These are phyloP conservation scores for Trichophyton schoenleinii DNA, from an alignment of 2,329 filamentous ascomycete genomes.

Conservation along the genomic window DNA sequence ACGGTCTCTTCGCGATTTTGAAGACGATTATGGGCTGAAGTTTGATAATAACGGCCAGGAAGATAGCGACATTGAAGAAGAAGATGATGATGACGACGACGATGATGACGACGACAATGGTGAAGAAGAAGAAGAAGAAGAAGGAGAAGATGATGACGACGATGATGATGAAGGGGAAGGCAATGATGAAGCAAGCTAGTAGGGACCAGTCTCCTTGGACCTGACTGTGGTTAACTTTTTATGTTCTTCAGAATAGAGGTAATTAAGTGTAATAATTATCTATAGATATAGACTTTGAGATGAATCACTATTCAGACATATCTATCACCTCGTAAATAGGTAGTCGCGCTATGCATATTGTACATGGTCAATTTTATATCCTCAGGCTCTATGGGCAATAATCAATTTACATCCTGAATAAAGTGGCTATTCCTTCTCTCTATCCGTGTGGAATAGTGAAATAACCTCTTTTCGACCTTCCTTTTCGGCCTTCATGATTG, in stretches of 20 bases:
- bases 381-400: too few relatives aligned
- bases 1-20: conserved; percentile 63
- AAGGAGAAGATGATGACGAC: conserved; percentile 35
- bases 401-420: too few relatives aligned
- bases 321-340: too few relatives aligned
- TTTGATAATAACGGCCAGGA: conserved; percentile 47
- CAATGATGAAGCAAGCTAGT: not conserved
- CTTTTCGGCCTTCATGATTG: not conserved
- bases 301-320: too few relatives aligned
- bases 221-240: too few relatives aligned
- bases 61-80: conserved; percentile 46
- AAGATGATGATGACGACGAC: conserved; percentile 28
- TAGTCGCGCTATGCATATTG: too few relatives aligned
- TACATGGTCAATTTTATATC: too few relatives aligned
- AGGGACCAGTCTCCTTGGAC: too few relatives aligned
- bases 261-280: too few relatives aligned
- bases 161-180: not conserved
- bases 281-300: too few relatives aligned
- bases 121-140: conserved; percentile 28
- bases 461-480: not conserved
- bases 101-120: conserved; percentile 24
- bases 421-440: not conserved
- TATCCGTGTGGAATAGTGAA: not conserved
- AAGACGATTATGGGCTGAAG: conserved; percentile 79
- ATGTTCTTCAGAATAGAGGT: too few relatives aligned